A percentile compares a stretch with the other conserved stretches of the same genome.
These are phyloP conservation scores for Yamadazyma spencermartinsiae DNA, from an alignment of 1,139 yeast genomes.

Conservation along the genomic window DNA sequence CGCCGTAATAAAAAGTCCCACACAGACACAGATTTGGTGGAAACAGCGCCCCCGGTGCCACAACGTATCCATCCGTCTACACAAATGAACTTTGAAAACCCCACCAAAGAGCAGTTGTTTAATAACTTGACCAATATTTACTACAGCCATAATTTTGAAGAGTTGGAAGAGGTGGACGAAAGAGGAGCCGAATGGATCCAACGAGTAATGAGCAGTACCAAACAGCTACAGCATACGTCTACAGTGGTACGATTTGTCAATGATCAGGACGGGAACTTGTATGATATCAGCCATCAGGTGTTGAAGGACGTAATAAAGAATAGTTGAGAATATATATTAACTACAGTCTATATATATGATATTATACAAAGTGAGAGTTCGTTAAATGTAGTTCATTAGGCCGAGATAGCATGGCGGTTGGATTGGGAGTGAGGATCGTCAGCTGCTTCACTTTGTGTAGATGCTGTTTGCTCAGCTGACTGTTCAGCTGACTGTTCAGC, in stretches of 20 bases:
- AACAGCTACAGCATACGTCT: constrained; percentile 38
- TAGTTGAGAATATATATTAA: neutral
- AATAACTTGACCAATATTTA: constrained; percentile 25
- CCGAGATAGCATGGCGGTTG: too few relatives aligned
- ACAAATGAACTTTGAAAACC: constrained; percentile 12
- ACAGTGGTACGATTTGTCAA: constrained; percentile 37
- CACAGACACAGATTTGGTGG: constrained; percentile 11
- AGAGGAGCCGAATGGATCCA: constrained; percentile 52
- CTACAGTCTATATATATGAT: neutral
- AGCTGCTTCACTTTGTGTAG: constrained; percentile 2
- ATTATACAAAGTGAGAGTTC: constrained; percentile 4
- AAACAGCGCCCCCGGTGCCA: constrained; percentile 17
- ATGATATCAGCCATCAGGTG: constrained; percentile 17
- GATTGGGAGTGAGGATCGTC: too few relatives aligned
- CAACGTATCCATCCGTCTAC: constrained; percentile 16
- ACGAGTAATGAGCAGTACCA: constrained; percentile 38
- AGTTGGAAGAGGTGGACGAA: constrained; percentile 43
- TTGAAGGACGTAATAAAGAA: constrained; percentile 11
- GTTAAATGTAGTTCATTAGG: neutral
- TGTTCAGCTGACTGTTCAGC: neutral
- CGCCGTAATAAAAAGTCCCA: constrained; percentile 8
- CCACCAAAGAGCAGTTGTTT: constrained; percentile 15
- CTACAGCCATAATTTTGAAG: constrained; percentile 31
- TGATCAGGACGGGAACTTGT: constrained; percentile 39
- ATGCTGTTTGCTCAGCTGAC: constrained; percentile 1